A percentile compares a stretch with the other conserved stretches of the same genome.
Conservation (phyloP, 108 stramenopile genomes). For the Fragilaria crotonensis region DNA sequence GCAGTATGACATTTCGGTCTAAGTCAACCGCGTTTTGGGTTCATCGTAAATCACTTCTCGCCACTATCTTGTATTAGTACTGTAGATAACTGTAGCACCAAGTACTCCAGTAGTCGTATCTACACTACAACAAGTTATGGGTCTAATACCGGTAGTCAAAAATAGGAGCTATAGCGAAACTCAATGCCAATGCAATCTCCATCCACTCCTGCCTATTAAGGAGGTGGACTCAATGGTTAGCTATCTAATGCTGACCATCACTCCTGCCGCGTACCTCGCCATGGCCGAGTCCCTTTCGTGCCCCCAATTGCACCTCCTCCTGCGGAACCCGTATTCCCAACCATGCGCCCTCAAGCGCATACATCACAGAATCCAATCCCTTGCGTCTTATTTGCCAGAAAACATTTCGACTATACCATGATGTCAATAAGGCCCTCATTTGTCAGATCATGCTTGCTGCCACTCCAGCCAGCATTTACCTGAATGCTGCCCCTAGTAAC, state of each 20-base stretch:
- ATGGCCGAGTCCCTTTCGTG: neutral
- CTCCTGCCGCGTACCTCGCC: slow-evolving; percentile 7
- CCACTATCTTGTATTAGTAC: too few relatives aligned
- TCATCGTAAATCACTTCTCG: too few relatives aligned
- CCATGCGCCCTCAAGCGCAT: neutral
- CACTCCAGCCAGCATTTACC: neutral
- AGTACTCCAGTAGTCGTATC: too few relatives aligned
- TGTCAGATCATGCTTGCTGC: slow-evolving; percentile 7
- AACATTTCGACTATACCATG: neutral
- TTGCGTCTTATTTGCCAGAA: neutral
- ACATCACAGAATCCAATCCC: neutral
- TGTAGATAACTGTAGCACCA: too few relatives aligned
- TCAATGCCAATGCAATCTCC: slow-evolving; percentile 19
- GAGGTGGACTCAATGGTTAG: slow-evolving; percentile 17
- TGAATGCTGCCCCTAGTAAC: neutral
- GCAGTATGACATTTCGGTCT: too few relatives aligned
- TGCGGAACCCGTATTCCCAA: neutral
- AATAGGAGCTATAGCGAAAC: too few relatives aligned
- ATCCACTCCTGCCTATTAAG: slow-evolving; percentile 12
- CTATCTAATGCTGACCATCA: slow-evolving; percentile 5
- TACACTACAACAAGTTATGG: too few relatives aligned
- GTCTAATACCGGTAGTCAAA: too few relatives aligned
- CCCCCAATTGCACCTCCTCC: neutral
- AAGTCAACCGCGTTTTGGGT: too few relatives aligned
- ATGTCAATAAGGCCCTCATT: neutral